phyloP scores from a whole-genome alignment of 768 basidiomycete species.

The Suillus lakei region DNA sequence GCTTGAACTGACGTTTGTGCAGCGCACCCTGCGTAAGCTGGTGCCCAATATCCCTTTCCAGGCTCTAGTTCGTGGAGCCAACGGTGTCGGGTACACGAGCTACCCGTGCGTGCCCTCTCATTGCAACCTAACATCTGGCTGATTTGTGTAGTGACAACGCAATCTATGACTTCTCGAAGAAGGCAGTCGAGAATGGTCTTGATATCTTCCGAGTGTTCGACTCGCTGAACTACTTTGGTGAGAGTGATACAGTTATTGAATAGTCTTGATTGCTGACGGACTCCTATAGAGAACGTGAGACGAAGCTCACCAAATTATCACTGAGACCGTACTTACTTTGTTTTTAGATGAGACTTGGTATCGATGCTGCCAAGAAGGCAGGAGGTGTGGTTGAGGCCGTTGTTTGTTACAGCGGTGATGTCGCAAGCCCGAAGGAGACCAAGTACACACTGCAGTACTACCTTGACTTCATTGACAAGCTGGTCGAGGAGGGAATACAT shows the following conservation, averaged over 20 bases:
- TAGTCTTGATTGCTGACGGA: slow-evolving; percentile 6
- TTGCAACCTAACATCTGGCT: slow-evolving; percentile 1
- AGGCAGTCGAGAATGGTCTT: slow-evolving; percentile 98
- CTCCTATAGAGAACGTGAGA: slow-evolving; percentile 70
- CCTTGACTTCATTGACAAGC: slow-evolving; percentile 91
- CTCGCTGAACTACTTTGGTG: slow-evolving; percentile 97
- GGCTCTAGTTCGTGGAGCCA: slow-evolving; percentile 97
- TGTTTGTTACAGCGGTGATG: slow-evolving; percentile 98
- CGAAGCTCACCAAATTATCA: neutral
- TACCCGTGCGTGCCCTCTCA: slow-evolving; percentile 73
- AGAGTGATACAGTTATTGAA: slow-evolving; percentile 35
- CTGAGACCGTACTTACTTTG: slow-evolving; percentile 19
- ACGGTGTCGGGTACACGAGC: slow-evolving; percentile 98
- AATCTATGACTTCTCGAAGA: slow-evolving; percentile 99
- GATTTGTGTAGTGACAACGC: slow-evolving; percentile 79
- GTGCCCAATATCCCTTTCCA: slow-evolving; percentile 99
- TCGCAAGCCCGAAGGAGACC: slow-evolving; percentile 90
- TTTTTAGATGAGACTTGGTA: slow-evolving; percentile 90
- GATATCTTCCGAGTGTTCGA: slow-evolving; percentile 99
- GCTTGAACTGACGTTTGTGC: slow-evolving; percentile 18
- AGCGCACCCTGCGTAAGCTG: slow-evolving; percentile 91
- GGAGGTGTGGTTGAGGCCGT: slow-evolving; percentile 98
- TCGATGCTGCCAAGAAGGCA: slow-evolving; percentile 99
- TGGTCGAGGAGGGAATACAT: slow-evolving; percentile 94
- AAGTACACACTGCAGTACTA: slow-evolving; percentile 99